Evolutionary conservation across 257 asterid genomes (phyloP).

Genomic region (Coffea canephora): DNA sequence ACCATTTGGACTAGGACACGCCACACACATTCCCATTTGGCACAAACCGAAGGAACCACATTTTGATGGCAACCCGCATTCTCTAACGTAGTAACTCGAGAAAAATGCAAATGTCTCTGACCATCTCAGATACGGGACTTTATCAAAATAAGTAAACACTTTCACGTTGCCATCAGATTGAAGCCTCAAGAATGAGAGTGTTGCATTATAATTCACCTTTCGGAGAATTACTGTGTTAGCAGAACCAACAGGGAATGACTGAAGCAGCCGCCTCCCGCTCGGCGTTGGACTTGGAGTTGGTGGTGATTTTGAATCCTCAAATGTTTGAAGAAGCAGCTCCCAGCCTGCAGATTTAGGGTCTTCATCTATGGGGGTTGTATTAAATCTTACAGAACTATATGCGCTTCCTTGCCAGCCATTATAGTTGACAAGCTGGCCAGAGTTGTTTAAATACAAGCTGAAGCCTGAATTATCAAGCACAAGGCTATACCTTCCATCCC

Average conservation of each 20-base stretch:
- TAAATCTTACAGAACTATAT: neutral
- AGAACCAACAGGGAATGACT: neutral
- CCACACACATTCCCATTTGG: constrained; percentile 22
- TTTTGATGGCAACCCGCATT: constrained; percentile 22
- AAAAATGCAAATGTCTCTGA: constrained; percentile 20
- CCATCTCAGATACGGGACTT: constrained; percentile 13
- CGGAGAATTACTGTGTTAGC: neutral
- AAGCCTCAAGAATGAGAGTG: constrained; percentile 14
- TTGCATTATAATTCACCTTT: constrained; percentile 20
- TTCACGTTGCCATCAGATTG: constrained; percentile 19
- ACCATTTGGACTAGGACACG: constrained; percentile 26
- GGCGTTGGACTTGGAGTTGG: neutral
- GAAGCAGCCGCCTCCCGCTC: constrained; percentile 11
- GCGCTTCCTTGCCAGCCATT: constrained; percentile 16
- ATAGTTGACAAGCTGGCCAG: constrained; percentile 10
- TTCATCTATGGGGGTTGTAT: neutral
- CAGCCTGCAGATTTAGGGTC: constrained; percentile 5
- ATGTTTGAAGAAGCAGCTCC: constrained; percentile 11
- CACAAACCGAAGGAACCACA: constrained; percentile 26
- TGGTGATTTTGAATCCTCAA: neutral
- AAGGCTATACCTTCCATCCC: constrained; percentile 18
- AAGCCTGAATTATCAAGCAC: constrained; percentile 3
- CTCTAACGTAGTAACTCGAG: constrained; percentile 15
- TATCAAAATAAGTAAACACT: constrained; percentile 17
- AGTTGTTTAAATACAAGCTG: constrained; percentile 12